Base-by-base conservation (phyloP, 495 filamentous ascomycete species). In the Penicillium bovifimosum region DNA sequence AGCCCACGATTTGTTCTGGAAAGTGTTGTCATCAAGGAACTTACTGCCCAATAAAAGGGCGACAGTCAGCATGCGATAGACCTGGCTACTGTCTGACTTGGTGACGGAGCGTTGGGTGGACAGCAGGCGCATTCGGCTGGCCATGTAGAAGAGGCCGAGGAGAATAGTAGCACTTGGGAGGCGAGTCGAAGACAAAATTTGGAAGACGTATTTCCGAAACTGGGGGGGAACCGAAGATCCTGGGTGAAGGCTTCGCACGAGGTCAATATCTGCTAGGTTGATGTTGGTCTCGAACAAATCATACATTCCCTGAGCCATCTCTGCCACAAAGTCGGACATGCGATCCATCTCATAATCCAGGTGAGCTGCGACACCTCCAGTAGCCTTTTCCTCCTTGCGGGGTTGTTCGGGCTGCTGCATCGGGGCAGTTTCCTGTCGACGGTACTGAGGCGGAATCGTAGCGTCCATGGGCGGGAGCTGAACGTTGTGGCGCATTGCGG, bases 301-400 rank as follows among this genome's bases (percentile, higher is more conserved):
- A 81, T 85, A 88, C 83, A 90, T 81, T 80, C 81, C 76, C 70
- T 87, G 83, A 46, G 93, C 84, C 84, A 91, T 95, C 63, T 96
- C 88, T 46, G 90, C 85, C 65, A 99, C 93, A 73, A 96, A 99
- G 64, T 96, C 91, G 49, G 91, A 87, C 91, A 97, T 99, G 68
- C 89, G 79, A 58, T 96, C 91, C 84, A 97, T 93, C 67, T 97
- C 93, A 70, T 99, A 99, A 76, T 99, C 95, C 67, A 99, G 81
- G 69, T 95, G 86, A 49, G 89, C 88, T 61, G 93, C 91, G 34
- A 99, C 95, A 59, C 93, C 93, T 74, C 93, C 93, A 69, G 80
- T 76, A 5, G 77, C 61, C 56, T 78, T 80, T 43, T 80, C 75
- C 57, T 79, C 77, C 63, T 77, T 82, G 56, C 68, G 69, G 16